Percentiles rank a stretch among this genome's conserved stretches.
phyloP scores from a whole-genome alignment of 306 rosid species.

The Mimosa pudica region DNA sequence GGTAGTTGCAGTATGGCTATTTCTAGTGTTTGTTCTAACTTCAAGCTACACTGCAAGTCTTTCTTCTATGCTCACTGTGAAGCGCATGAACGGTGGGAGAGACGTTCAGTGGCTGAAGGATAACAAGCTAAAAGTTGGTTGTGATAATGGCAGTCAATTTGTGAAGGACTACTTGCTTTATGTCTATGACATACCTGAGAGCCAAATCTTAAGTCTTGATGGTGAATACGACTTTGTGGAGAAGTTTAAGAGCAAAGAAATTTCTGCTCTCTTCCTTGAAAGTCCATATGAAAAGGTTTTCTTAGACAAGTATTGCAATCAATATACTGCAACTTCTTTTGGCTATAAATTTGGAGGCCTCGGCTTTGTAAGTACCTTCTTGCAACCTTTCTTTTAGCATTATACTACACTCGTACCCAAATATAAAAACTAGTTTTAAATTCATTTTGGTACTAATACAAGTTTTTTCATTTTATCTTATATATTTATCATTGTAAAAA shows the following conservation, averaged over 20 bases:
- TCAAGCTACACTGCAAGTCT: slow-evolving; percentile 81
- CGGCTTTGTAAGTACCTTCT: slow-evolving; percentile 64
- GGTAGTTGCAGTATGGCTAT: slow-evolving; percentile 52
- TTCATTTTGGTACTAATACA: no score
- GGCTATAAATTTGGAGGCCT: slow-evolving; percentile 59
- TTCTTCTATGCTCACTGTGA: slow-evolving; percentile 62
- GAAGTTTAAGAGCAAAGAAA: slow-evolving; percentile 34
- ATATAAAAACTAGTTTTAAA: no score
- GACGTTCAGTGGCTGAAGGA: slow-evolving; percentile 53
- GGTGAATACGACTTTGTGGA: slow-evolving; percentile 32
- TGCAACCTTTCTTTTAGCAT: neutral
- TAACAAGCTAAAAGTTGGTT: slow-evolving; percentile 50
- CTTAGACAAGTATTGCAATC: slow-evolving; percentile 47
- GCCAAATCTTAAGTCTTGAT: slow-evolving; percentile 24
- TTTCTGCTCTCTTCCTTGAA: slow-evolving; percentile 60
- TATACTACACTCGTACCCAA: no score
- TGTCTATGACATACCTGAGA: slow-evolving; percentile 14
- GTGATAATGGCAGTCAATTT: slow-evolving; percentile 40
- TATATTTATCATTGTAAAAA: no score
- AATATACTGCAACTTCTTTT: slow-evolving; percentile 35
- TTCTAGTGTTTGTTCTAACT: slow-evolving; percentile 54
- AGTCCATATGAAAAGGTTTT: slow-evolving; percentile 59
- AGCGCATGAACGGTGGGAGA: slow-evolving; percentile 32
- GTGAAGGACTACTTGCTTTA: slow-evolving; percentile 32
- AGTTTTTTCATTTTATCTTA: no score